Conservation (phyloP, 164 flowering plant species). For the Amborella trichopoda region DNA sequence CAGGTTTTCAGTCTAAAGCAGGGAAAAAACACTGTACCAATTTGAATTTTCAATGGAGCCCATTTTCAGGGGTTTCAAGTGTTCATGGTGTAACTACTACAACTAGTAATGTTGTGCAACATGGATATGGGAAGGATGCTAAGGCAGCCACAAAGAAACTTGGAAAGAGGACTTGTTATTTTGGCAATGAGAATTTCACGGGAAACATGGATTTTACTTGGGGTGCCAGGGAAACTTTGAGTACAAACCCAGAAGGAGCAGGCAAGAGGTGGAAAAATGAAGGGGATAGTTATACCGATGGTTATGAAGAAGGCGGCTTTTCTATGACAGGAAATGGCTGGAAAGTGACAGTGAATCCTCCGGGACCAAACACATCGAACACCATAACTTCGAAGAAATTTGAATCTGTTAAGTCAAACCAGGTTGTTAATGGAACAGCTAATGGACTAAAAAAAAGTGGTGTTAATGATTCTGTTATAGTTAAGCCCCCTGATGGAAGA, state of each 20-base stretch:
- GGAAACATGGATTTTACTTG: slow-evolving; percentile 1
- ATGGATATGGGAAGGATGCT: slow-evolving; percentile 41
- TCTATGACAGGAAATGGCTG: too few species aligned
- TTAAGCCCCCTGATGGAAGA: too few species aligned
- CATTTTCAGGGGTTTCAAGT: slow-evolving; percentile 24
- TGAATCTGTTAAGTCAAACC: too few species aligned
- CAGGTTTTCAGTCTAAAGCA: not conserved
- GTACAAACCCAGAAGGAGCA: slow-evolving; percentile 11
- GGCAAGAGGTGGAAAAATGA: slow-evolving; percentile 19
- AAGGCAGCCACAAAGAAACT: slow-evolving; percentile 38
- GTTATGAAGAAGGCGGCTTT: not conserved
- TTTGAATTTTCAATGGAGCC: slow-evolving; percentile 22
- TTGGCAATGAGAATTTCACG: slow-evolving; percentile 25
- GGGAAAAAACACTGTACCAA: not conserved
- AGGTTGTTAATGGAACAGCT: too few species aligned
- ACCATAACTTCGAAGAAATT: too few species aligned
- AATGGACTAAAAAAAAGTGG: too few species aligned
- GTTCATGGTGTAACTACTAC: slow-evolving; percentile 3
- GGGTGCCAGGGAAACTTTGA: not conserved
- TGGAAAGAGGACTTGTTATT: too few species aligned
- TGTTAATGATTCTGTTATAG: too few species aligned
- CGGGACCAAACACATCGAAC: too few species aligned
- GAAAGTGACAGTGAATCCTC: too few species aligned
- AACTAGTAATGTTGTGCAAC: slow-evolving; percentile 43
- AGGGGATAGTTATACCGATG: slow-evolving; percentile 6